phyloP scores from a whole-genome alignment of 805 yeast genomes.

The Brettanomyces nanus region DNA sequence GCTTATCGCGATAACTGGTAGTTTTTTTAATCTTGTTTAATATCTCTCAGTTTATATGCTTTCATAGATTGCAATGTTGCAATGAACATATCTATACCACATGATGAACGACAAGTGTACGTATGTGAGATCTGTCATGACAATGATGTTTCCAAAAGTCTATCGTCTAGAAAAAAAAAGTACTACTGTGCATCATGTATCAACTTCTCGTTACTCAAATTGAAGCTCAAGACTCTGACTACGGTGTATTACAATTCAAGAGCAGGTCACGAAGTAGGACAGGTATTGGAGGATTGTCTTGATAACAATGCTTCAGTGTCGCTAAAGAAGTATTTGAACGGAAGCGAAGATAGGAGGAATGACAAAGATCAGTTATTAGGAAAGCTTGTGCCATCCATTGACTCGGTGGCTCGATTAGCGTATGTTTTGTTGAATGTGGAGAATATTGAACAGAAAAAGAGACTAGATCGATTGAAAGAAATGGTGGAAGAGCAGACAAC shows the following conservation, averaged over 20 bases:
- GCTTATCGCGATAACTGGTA: no score
- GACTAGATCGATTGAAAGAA: constrained; percentile 7
- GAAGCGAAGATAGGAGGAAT: background rate
- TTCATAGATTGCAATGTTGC: no score
- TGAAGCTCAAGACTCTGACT: constrained; percentile 15
- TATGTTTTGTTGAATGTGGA: constrained; percentile 25
- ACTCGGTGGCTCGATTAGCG: constrained; percentile 22
- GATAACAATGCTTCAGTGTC: constrained; percentile 16
- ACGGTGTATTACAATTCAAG: constrained; percentile 13
- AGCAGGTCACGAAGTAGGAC: constrained; percentile 15
- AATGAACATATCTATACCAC: background rate
- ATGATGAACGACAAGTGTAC: background rate
- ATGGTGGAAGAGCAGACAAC: constrained; percentile 7
- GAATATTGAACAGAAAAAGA: constrained; percentile 12
- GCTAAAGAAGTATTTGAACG: constrained; percentile 11
- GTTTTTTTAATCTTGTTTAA: no score
- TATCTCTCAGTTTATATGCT: no score
- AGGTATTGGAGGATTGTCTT: constrained; percentile 19
- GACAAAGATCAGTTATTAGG: constrained; percentile 2
- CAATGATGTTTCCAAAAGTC: background rate
- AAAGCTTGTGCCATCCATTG: constrained; percentile 15
- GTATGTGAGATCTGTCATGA: constrained; percentile 3
- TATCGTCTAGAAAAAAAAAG: background rate
- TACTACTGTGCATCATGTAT: constrained; percentile 22
- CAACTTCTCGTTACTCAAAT: constrained; percentile 19